Evolutionary conservation across 2,329 filamentous ascomycete species (phyloP), one percentile per base, ranked within the genome.

Genomic region (Byssochlamys sp.): DNA sequence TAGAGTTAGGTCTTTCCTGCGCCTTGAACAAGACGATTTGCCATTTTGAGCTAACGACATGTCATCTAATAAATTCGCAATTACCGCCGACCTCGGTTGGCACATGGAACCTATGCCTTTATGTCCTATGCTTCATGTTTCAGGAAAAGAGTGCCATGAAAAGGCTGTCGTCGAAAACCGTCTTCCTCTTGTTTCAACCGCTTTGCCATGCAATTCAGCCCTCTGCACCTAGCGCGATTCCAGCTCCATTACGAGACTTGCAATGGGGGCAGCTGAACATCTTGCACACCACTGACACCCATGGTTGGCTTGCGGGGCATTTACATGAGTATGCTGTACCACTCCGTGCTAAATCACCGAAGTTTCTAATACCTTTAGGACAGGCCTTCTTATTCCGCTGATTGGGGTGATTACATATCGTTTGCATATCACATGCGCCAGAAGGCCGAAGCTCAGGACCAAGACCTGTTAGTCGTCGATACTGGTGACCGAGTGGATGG

Each of bases 401-500:
- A 24, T 14, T 45, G n/a, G 1, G 35, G 4, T 45, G 14, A n/a
- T 45, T n/a, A 45, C 4, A 45, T n/a, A n/a, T 19, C 14, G 2
- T n/a, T 39, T 39, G 12, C 28, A 29, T 29, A 29, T 35, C 90
- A 92, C 69, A 84, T 99, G 80, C 87, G 84, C 57, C 81, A 84
- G 63, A 86, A 84, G 68, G 90, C 91, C 57, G 89, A 96, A 67
- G 82, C 84, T 1, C 80, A 86, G 56, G 91, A 90, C 52, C 84
- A 83, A 27, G 94, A 99, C 70, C 77, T 99, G 14, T 77, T 99
- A 14, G 78, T 99, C n/a, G 79, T 99, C 61, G 94, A 99, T 71
- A 96, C 91, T 0, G 94, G 94, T 60, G 94, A 97, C 69, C 84
- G 92, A 5, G 84, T 96, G 65, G 94, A 97, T 73, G 91, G 92